Percentiles rank a stretch among this genome's conserved stretches.
These are phyloP conservation scores for Akanthomyces uredinophilus DNA, from an alignment of 2,329 filamentous ascomycete species.

Conservation along the genomic window DNA sequence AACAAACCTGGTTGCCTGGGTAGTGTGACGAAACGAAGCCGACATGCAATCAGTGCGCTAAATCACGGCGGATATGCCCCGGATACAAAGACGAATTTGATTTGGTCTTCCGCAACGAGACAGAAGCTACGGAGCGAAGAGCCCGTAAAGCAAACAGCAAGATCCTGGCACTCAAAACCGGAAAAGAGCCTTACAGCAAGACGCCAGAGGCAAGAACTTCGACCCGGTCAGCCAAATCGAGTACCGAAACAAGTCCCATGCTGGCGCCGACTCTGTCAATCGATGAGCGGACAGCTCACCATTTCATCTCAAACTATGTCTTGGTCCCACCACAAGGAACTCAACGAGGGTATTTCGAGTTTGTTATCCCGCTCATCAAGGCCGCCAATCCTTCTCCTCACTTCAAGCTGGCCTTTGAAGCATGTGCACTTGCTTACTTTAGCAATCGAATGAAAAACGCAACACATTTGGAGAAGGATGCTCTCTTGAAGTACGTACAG, in stretches of 20 bases:
- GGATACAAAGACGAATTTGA: slow-evolving; percentile 69
- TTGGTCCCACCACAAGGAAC: slow-evolving; percentile 46
- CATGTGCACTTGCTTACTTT: slow-evolving; percentile 53
- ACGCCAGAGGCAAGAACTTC: slow-evolving; percentile 1
- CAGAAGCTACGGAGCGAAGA: slow-evolving; percentile 59
- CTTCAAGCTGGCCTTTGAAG: slow-evolving; percentile 52
- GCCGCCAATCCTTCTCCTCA: slow-evolving; percentile 39
- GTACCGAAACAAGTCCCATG: slow-evolving; percentile 20
- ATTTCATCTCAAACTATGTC: slow-evolving; percentile 58
- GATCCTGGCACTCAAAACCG: slow-evolving; percentile 32
- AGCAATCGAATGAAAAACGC: slow-evolving; percentile 43
- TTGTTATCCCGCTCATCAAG: slow-evolving; percentile 51
- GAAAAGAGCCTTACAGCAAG: slow-evolving; percentile 22
- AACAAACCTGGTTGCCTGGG: not conserved
- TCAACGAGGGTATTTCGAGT: slow-evolving; percentile 54
- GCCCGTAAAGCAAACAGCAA: slow-evolving; percentile 53
- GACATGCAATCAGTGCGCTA: slow-evolving; percentile 59
- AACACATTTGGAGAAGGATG: slow-evolving; percentile 31
- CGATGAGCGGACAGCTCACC: slow-evolving; percentile 52
- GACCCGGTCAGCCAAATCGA: slow-evolving; percentile 16
- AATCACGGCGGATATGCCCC: slow-evolving; percentile 58
- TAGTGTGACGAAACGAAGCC: slow-evolving; percentile 66
- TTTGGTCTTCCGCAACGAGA: slow-evolving; percentile 67
- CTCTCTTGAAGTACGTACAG: slow-evolving; percentile 49
- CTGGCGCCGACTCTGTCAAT: slow-evolving; percentile 32